Base-by-base conservation (phyloP, 768 basidiomycete species). In the Sporobolomyces phaffii region DNA sequence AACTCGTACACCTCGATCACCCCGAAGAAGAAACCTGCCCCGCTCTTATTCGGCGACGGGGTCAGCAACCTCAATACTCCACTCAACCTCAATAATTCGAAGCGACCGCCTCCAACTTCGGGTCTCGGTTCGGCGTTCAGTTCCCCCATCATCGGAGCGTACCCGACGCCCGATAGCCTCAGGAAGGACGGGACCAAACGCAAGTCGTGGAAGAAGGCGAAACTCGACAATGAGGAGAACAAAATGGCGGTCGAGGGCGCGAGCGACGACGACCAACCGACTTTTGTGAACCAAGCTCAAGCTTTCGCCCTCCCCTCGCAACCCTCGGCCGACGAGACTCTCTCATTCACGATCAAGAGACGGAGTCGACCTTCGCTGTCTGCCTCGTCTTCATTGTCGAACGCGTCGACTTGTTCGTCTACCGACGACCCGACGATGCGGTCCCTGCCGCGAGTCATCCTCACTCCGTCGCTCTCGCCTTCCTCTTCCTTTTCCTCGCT, bases 101-200 rank as follows among this genome's bases (percentile, higher is more conserved):
- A 58, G 41, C 53, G 44, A 28, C 38, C 31, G 14, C 45, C 45
- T 4, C 5, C 44, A 14, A 9, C 45, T 24, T 58, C 53, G 0
- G 68, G 68, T 4, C 68, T 69, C 38, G 68, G 59, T 5, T 58
- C 54, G 26, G 68, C 68, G 6, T 69, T 69, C 60, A 50, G 49
- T 43, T 58, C 54, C 3, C 68, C 68, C 2, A 11, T 61, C 44
- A 29, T 62, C 36, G 68, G 64, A 31, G 59, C 31, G 2, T 69
- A 45, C 62, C 68, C 68, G 28, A 45, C 47, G 1, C 59, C 68
- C 6, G 47, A 51, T 22, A 56, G 48, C 31, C 41, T 57, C 31
- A 7, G 38, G 43, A 24, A 50, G 40, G 56, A 69, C 47, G 56
- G 56, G 31, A 47, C 13, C 28, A 58, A 58, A 24, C 56, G 56